phyloP scores from a whole-genome alignment of 1,139 yeast genomes.

The Protomyces macrosporus region DNA sequence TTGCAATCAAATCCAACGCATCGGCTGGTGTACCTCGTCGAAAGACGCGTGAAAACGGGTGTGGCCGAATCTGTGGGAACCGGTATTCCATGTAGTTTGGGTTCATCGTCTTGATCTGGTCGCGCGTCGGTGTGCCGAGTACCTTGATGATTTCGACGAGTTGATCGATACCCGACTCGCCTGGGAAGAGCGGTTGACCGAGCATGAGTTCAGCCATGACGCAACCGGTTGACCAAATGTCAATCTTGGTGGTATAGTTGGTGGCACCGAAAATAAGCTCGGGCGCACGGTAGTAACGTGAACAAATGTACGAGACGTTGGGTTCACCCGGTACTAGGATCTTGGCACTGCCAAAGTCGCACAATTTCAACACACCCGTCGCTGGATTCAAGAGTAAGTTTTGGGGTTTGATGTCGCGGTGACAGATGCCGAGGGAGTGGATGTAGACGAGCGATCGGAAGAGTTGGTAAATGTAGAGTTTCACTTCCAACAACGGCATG shows the following conservation, averaged over 20 bases:
- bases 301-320: constrained; percentile 91
- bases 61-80: constrained; percentile 93
- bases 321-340: constrained; percentile 84
- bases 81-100: constrained; percentile 97
- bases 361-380: constrained; percentile 65
- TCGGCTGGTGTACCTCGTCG: constrained; percentile 53
- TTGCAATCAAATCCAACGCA: constrained; percentile 57
- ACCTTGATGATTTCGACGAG: constrained; percentile 93
- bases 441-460: constrained; percentile 86
- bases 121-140: constrained; percentile 89
- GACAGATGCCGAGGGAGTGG: constrained; percentile 88
- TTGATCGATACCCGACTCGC: constrained; percentile 96
- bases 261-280: constrained; percentile 88
- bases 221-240: constrained; percentile 97
- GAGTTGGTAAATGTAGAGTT: constrained; percentile 84
- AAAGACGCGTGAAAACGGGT: constrained; percentile 79
- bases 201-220: constrained; percentile 94
- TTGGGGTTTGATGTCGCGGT: constrained; percentile 95
- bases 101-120: constrained; percentile 90
- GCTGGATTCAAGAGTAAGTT: constrained; percentile 83
- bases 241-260: constrained; percentile 86
- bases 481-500: constrained; percentile 88
- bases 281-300: constrained; percentile 93
- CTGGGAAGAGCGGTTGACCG: constrained; percentile 96
- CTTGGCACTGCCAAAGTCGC: constrained; percentile 99